These are phyloP conservation scores for Xerocomus alliaceus DNA, from an alignment of 1,284 basidiomycete genomes.

Conservation along the genomic window DNA sequence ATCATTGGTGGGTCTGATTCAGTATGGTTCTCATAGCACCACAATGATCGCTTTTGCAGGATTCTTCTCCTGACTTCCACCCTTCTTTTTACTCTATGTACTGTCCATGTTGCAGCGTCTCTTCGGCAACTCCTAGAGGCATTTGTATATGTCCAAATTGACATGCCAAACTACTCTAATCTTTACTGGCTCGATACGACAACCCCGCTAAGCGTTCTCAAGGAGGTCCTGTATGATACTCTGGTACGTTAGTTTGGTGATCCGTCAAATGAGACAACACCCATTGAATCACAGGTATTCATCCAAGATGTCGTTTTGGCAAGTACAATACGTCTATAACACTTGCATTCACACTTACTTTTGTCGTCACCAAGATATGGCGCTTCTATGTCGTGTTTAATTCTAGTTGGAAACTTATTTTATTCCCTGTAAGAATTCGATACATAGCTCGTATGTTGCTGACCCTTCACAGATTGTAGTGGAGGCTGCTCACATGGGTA, in stretches of 20 bases:
- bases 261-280: neutral
- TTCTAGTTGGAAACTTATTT: neutral
- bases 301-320: neutral
- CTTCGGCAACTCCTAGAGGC: constrained; percentile 1
- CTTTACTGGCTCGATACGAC: neutral
- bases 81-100: neutral
- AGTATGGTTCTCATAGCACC: neutral
- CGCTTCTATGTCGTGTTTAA: constrained; percentile 1
- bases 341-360: neutral
- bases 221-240: neutral
- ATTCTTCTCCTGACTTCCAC: neutral
- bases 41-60: neutral
- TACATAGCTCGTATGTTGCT: no score
- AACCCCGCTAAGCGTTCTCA: neutral
- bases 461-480: neutral
- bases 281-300: neutral
- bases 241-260: neutral
- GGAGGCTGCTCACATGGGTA: neutral
- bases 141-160: neutral
- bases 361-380: neutral
- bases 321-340: neutral
- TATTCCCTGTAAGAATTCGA: constrained; percentile 2
- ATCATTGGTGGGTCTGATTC: neutral
- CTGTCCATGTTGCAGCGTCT: neutral
- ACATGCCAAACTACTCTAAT: neutral